phyloP scores from a whole-genome alignment of 2,329 filamentous ascomycete species.

The Aspergillus latus region DNA sequence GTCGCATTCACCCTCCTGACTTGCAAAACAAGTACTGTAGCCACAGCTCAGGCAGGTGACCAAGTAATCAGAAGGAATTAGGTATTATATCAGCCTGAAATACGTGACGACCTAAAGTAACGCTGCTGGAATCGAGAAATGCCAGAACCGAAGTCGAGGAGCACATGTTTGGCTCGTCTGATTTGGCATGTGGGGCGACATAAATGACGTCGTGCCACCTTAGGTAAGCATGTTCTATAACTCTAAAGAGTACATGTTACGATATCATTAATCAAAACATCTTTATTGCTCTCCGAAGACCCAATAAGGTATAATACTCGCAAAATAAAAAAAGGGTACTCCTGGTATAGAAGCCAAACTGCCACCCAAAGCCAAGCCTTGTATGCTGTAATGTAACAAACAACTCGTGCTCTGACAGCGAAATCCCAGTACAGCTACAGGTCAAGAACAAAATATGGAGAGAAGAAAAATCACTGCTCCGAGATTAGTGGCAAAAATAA shows the following conservation, averaged over 20 bases:
- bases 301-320: not conserved
- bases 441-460: conserved; percentile 1
- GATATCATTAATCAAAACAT: not conserved
- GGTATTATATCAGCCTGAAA: conserved; percentile 7
- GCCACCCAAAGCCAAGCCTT: conserved; percentile 9
- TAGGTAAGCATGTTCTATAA: not conserved
- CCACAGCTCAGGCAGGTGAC: not conserved
- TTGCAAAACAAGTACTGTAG: not conserved
- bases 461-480: conserved; percentile 10
- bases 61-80: conserved; percentile 3
- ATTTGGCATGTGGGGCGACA: conserved; percentile 13
- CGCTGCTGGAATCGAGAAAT: conserved; percentile 1
- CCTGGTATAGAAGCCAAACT: not conserved
- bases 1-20: conserved; percentile 15
- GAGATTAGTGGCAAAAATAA: conserved; percentile 11
- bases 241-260: too few relatives aligned
- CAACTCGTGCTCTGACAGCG: conserved; percentile 7
- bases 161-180: conserved; percentile 13
- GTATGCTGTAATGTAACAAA: conserved; percentile 23
- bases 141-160: conserved; percentile 8
- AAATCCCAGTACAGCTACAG: conserved; percentile 10
- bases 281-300: not conserved
- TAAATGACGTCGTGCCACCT: not conserved
- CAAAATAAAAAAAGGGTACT: not conserved
- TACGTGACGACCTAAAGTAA: not conserved